Base-by-base conservation (phyloP, 139 green algal species). In the Tetraselmis striata region DNA sequence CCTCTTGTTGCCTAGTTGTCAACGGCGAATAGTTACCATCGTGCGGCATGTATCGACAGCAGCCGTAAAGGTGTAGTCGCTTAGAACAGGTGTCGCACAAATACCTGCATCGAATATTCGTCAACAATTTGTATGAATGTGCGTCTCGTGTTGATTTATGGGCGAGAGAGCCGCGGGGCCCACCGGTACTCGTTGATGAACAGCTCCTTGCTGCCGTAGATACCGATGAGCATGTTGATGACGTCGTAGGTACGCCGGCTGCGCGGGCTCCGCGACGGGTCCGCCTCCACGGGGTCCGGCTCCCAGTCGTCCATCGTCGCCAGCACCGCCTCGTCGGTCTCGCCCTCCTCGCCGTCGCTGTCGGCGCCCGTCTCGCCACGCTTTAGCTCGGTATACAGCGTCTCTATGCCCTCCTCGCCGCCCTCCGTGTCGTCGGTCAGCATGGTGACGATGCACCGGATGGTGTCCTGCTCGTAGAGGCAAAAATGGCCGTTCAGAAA, bases 181-280 rank as follows among this genome's bases (percentile, higher is more conserved):
- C 79, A 90, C 86, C 90, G 88, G 85, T 99, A 98, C 87, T 98
- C 95, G 32, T 85, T 87, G n/a, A 99, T 90, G 79, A 99, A 96
- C 18, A 95, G 81, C 79, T 98, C 94, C 32, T 91, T 90, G 77
- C 32, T 86, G 58, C 94, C 93, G 59, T 79, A 78, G 77, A 99
- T 95, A 76, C 88, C 90, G 1, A 97, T 90, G 31, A 98, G 89
- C 87, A 92, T 86, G 24, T 82, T 81, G 28, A 98, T 91, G 30
- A 96, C 87, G 85, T 98, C 59, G 59, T 81, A 31, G 77, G 82
- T 76, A 26, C 78, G 79, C 29, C 59, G 59, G 31, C 24, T 84
- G 80, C 77, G 29, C 1, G 45, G n/a, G 27, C 31, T 59, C 18
- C 77, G 80, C 1, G 27, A 25, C 1, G 75, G 75, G 78, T 89